Base-by-base conservation (phyloP, 345 rosid genomes). In the Litchi chinensis region DNA sequence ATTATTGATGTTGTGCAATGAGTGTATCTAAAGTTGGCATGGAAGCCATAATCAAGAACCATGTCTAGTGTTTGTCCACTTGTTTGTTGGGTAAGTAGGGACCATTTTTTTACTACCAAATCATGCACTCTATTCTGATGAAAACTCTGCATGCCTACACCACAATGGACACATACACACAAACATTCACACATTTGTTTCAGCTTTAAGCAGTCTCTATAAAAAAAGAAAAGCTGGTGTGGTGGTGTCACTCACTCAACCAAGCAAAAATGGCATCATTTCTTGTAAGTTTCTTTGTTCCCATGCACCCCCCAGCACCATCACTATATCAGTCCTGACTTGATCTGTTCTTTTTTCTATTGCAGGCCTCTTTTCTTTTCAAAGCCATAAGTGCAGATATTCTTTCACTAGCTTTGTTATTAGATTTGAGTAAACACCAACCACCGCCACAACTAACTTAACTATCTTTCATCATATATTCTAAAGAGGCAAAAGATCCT, bases 381-480 rank as follows among this genome's bases (percentile, higher is more conserved):
- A 22, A 73, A 59, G 22, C 40, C 16, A 24, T 71, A 65, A 10
- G 63, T 32, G 26, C 3, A 32, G 18, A 57, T 62, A 41, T 68
- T 52, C 68, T 22, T 68, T 60, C 68, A 43, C 65, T 13, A 4
- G 43, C 63, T 44, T 70, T 10, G 22, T 19, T 44, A 24, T 76
- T 54, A 56, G 46, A 21, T 9, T 37, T 26, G 56, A 21, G 81
- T 16, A 76, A 79, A 77, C 71, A 52, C 81, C 78, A 82, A 84
- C 87, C 32, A 79, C 83, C 77, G 10, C 82, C 82, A 73, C 89
- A 40, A 84, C 86, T 79, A 66, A 46, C 74, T 72, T 83, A 83
- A 79, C 87, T 67, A 68, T 68, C 77, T 48, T 62, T 76, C 79
- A 77, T 75, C 12, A 70, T 70, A 37, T 46, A 52, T 71, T 37